Evolutionary conservation across 2,329 filamentous ascomycete genomes (phyloP).

Genomic region (Nemania abortiva): DNA sequence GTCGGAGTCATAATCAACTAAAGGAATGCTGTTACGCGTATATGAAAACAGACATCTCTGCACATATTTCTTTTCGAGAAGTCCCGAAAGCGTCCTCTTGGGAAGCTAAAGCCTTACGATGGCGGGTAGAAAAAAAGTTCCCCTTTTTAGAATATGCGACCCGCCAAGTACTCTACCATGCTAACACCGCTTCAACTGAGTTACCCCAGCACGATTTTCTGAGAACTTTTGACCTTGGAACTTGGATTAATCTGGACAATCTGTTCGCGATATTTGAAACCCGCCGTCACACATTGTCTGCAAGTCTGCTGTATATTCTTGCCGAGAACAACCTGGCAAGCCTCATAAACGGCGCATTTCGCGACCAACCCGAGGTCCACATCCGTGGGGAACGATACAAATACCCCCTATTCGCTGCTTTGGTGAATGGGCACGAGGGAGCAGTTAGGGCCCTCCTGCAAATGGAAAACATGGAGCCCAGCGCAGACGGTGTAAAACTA

Average conservation of each 20-base stretch:
- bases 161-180: slow-evolving; percentile 37
- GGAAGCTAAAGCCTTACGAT: slow-evolving; percentile 9
- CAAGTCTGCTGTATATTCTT: slow-evolving; percentile 29
- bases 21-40: slow-evolving; percentile 22
- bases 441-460: slow-evolving; percentile 18
- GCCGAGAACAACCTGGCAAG: slow-evolving; percentile 23
- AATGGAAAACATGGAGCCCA: neutral
- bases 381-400: neutral
- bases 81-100: slow-evolving; percentile 17
- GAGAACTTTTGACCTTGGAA: slow-evolving; percentile 9
- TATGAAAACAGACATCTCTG: slow-evolving; percentile 3
- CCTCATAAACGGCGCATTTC: slow-evolving; percentile 10
- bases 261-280: slow-evolving; percentile 15
- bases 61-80: neutral
- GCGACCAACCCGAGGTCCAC: neutral
- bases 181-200: slow-evolving; percentile 25
- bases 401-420: slow-evolving; percentile 28
- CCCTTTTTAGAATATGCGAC: slow-evolving; percentile 42
- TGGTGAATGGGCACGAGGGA: slow-evolving; percentile 18
- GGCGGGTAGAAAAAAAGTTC: slow-evolving; percentile 9
- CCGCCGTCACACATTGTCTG: slow-evolving; percentile 4
- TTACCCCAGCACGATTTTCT: slow-evolving; percentile 23
- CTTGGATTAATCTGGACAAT: slow-evolving; percentile 24
- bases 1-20: slow-evolving; percentile 55
- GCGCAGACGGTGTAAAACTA: neutral